Base-by-base conservation (phyloP, 2,329 filamentous ascomycete species). In the Alternaria ethzedia region DNA sequence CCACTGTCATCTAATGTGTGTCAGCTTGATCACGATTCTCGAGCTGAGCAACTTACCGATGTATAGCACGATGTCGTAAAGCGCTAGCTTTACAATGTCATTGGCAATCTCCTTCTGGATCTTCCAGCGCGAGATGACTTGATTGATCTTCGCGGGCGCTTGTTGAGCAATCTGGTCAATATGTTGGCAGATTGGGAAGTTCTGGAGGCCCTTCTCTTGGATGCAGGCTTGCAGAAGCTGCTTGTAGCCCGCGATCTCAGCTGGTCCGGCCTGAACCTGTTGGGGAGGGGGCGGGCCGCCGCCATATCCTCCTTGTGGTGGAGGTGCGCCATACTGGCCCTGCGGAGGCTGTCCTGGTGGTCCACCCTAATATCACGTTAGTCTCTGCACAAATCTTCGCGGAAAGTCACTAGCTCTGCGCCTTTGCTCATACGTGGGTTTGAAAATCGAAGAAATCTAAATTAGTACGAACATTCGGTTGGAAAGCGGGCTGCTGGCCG, bases 51-150 rank as follows among this genome's bases (percentile, higher is more conserved):
- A 73, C 74, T 28, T 71, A 81, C 78, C 81, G 59, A 90, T 87
- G 74, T 88, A 90, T 52, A 90, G 80, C 47, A 89, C 81, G 41
- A 89, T 84, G 70, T 90, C 88, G 75, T 87, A 90, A 25, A 90
- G 79, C 5, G 86, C 83, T 25, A 90, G 82, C 74, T 89, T 88
- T 72, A 89, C 86, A 61, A 90, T 85, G 74, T 90, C 88, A 59
- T 85, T 87, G 49, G 86, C 88, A 61, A 90, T 85, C 77, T 90
- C 88, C 66, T 83, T 83, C 8, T 84, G 84, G 52, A 90, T 82
- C 59, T 82, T 81, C 85, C 87, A 89, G 67, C 86, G 82, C 64
- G 84, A 81, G 60, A 86, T 86, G 50, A 90, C 79, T 63, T 83
- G 83, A 63, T 85, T 84, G 67, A 89, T 82, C 73, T 86, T 84